Evolutionary conservation across 1,284 basidiomycete species (phyloP).

Genomic region (Apiotrichum veenhuisii): DNA sequence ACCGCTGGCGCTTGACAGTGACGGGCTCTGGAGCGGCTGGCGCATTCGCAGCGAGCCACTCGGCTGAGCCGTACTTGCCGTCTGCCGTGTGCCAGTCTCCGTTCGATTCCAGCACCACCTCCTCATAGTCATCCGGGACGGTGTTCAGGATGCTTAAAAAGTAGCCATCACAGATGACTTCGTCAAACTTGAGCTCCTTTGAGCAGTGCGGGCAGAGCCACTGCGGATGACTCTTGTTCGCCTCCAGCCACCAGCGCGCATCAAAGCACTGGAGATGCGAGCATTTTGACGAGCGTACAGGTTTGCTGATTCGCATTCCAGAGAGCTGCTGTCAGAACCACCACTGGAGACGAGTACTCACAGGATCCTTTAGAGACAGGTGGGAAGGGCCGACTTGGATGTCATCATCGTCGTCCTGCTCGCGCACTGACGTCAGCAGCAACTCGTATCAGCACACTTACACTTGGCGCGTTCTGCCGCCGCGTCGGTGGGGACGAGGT

Average conservation of each 20-base stretch:
- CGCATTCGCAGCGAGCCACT: slow-evolving; percentile 56
- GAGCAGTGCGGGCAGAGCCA: slow-evolving; percentile 97
- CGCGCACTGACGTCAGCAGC: slow-evolving; percentile 57
- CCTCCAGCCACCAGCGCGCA: slow-evolving; percentile 84
- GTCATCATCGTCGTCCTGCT: slow-evolving; percentile 70
- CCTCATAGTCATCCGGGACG: slow-evolving; percentile 70
- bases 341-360: slow-evolving; percentile 51
- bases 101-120: slow-evolving; percentile 88
- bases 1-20: slow-evolving; percentile 8
- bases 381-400: slow-evolving; percentile 80
- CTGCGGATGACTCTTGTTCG: slow-evolving; percentile 95
- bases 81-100: slow-evolving; percentile 94
- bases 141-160: slow-evolving; percentile 33
- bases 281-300: slow-evolving; percentile 79
- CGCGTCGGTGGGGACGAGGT: slow-evolving; percentile 25
- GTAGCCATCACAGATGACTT: slow-evolving; percentile 80
- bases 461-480: slow-evolving; percentile 21
- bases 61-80: slow-evolving; percentile 69
- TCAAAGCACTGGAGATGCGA: slow-evolving; percentile 96
- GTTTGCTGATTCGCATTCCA: slow-evolving; percentile 78
- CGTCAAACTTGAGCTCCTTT: slow-evolving; percentile 68
- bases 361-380: slow-evolving; percentile 87
- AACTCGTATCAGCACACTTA: slow-evolving; percentile 11
- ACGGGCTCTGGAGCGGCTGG: neutral
- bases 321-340: slow-evolving; percentile 60